These are phyloP conservation scores for Bifiguratus adelaidae DNA, from an alignment of 192 early-diverging fungal genomes.

Conservation along the genomic window DNA sequence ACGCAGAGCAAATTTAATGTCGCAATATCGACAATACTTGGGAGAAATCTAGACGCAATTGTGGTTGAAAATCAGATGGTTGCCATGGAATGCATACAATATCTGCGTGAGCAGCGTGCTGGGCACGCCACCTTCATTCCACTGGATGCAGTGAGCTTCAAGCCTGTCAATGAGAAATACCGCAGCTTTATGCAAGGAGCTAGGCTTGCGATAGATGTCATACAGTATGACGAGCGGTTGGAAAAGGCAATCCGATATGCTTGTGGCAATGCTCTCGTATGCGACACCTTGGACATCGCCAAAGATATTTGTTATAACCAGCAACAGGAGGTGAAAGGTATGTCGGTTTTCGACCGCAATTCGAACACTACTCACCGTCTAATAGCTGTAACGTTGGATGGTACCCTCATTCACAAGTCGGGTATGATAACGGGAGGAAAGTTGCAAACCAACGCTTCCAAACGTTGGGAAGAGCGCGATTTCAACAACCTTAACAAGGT, in stretches of 20 bases:
- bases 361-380: no score
- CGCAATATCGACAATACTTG: slow-evolving; percentile 79
- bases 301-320: slow-evolving; percentile 78
- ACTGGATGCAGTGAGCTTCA: slow-evolving; percentile 65
- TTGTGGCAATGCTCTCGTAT: slow-evolving; percentile 87
- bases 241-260: slow-evolving; percentile 84
- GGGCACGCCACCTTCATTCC: slow-evolving; percentile 95
- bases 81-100: slow-evolving; percentile 93
- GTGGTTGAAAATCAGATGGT: slow-evolving; percentile 88
- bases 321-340: slow-evolving; percentile 74
- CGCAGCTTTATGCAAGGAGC: slow-evolving; percentile 73
- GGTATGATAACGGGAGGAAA: slow-evolving; percentile 91
- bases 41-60: slow-evolving; percentile 88
- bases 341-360: not conserved
- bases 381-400: slow-evolving; percentile 84
- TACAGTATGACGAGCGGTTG: slow-evolving; percentile 67
- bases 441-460: slow-evolving; percentile 24
- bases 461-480: slow-evolving; percentile 83
- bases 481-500: no score
- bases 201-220: slow-evolving; percentile 85
- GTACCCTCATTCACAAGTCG: slow-evolving; percentile 89
- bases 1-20: slow-evolving; percentile 86
- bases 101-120: slow-evolving; percentile 82
- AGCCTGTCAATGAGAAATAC: slow-evolving; percentile 71
- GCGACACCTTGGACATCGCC: slow-evolving; percentile 79